Evolutionary conservation across 208 protist species (phyloP).

Genomic region (Naegleria lovaniensis): DNA sequence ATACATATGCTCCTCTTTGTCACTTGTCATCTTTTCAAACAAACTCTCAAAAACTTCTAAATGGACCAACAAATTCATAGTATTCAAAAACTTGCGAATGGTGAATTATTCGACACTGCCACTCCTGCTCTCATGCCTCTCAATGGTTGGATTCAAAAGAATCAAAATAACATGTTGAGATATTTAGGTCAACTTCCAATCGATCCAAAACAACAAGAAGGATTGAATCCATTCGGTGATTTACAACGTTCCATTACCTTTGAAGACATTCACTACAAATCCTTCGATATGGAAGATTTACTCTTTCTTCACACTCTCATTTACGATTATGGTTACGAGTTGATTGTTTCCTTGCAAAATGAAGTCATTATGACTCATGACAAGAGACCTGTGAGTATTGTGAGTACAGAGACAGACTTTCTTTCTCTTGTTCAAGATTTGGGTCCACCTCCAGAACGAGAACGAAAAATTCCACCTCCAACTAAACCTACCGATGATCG

Average conservation of each 20-base stretch:
- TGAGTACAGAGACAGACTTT: conserved; percentile 28
- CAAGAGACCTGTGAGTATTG: conserved; percentile 21
- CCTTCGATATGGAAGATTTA: conserved; percentile 23
- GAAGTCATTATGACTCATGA: conserved; percentile 29
- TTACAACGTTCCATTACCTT: conserved; percentile 11
- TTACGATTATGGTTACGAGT: conserved; percentile 24
- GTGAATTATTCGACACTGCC: conserved; percentile 5
- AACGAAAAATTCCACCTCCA: neutral
- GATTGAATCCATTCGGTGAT: conserved; percentile 22
- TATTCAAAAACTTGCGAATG: conserved; percentile 29
- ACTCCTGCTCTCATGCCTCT: conserved; percentile 21
- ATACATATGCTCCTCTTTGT: too few relatives aligned
- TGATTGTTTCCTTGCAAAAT: conserved; percentile 26
- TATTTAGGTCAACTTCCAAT: neutral
- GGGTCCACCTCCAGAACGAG: conserved; percentile 26
- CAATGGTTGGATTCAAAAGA: conserved; percentile 26
- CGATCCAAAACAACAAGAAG: conserved; percentile 22
- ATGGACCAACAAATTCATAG: too few relatives aligned
- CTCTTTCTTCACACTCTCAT: conserved; percentile 14
- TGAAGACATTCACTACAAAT: conserved; percentile 30
- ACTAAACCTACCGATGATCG: neutral
- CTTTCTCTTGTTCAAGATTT: conserved; percentile 26
- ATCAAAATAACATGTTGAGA: neutral
- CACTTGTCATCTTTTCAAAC: neutral
- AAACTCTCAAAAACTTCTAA: too few relatives aligned